These are phyloP conservation scores for Coemansia sp. DNA, from an alignment of 192 early-diverging fungal genomes.

Conservation along the genomic window DNA sequence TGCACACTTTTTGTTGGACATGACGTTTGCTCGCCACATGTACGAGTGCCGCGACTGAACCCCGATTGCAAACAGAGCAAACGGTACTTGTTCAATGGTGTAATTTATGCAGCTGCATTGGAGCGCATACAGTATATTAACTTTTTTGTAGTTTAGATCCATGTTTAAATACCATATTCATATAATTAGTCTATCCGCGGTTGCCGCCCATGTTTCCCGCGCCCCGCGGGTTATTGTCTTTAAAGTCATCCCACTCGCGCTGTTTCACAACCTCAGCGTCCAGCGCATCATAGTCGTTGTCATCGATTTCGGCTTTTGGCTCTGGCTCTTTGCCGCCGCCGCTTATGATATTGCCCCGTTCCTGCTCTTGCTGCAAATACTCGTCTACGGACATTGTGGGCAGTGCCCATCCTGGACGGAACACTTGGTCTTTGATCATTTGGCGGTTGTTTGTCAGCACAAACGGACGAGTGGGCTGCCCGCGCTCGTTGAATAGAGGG, in stretches of 20 bases:
- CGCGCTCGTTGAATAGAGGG: conserved; percentile 30
- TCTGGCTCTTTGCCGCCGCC: conserved; percentile 83
- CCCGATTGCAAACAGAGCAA: too few relatives aligned
- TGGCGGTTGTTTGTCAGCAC: conserved; percentile 74
- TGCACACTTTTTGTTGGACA: conserved; percentile 48
- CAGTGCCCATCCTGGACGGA: conserved; percentile 77
- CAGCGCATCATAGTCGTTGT: conserved; percentile 73
- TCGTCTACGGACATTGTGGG: conserved; percentile 98
- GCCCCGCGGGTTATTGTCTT: conserved; percentile 72
- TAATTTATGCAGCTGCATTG: too few relatives aligned
- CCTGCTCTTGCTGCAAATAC: conserved; percentile 82
- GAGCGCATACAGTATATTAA: background rate
- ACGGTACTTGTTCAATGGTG: too few relatives aligned
- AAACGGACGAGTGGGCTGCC: conserved; percentile 79
- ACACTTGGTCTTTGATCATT: conserved; percentile 77
- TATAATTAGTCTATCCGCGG: conserved; percentile 21
- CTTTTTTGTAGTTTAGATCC: background rate
- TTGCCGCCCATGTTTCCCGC: conserved; percentile 62
- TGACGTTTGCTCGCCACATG: conserved; percentile 54
- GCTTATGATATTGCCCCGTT: conserved; percentile 83
- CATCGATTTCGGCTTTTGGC: conserved; percentile 63
- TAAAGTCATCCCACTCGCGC: conserved; percentile 91
- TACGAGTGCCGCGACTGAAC: conserved; percentile 32
- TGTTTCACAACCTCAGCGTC: conserved; percentile 86
- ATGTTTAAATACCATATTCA: background rate